These are phyloP conservation scores for Fusarium robinianum DNA, from an alignment of 2,329 filamentous ascomycete genomes.

Conservation along the genomic window DNA sequence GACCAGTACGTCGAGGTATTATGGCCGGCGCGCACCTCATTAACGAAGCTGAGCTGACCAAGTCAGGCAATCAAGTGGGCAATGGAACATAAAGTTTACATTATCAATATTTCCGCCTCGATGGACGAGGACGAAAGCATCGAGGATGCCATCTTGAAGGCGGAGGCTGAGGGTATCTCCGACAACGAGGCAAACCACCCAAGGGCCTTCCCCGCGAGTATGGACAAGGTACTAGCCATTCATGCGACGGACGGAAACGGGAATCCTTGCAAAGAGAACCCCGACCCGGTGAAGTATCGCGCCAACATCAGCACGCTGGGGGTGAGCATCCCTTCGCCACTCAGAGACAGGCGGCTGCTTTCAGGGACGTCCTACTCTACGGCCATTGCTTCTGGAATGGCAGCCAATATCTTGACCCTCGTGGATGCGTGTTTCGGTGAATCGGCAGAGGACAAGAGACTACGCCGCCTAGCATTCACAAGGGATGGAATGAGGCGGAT, in stretches of 20 bases:
- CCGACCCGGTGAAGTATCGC: not conserved
- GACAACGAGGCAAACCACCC: not conserved
- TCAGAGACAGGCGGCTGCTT: not conserved
- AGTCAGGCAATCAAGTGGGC: conserved; percentile 11
- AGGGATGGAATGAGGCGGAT: not conserved
- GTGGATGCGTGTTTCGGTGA: conserved; percentile 15
- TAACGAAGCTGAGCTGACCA: not conserved
- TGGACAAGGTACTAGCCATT: conserved; percentile 5
- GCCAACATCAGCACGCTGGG: conserved; percentile 11
- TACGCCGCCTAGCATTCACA: not conserved
- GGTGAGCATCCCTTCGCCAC: not conserved
- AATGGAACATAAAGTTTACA: not conserved
- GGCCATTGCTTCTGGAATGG: conserved; percentile 5
- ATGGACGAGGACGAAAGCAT: not conserved
- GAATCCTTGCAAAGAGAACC: conserved; percentile 1
- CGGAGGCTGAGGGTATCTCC: not conserved
- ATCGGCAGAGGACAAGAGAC: not conserved
- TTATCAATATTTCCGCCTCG: conserved; percentile 11
- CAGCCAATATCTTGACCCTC: conserved; percentile 3
- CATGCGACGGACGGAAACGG: conserved; percentile 13
- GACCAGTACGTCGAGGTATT: conserved; percentile 4
- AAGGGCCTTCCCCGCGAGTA: not conserved
- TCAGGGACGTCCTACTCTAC: conserved; percentile 6
- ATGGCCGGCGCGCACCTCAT: not conserved
- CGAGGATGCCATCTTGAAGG: not conserved